These are phyloP conservation scores for Chamaecrista fasciculata DNA, from an alignment of 306 rosid genomes.

Conservation along the genomic window DNA sequence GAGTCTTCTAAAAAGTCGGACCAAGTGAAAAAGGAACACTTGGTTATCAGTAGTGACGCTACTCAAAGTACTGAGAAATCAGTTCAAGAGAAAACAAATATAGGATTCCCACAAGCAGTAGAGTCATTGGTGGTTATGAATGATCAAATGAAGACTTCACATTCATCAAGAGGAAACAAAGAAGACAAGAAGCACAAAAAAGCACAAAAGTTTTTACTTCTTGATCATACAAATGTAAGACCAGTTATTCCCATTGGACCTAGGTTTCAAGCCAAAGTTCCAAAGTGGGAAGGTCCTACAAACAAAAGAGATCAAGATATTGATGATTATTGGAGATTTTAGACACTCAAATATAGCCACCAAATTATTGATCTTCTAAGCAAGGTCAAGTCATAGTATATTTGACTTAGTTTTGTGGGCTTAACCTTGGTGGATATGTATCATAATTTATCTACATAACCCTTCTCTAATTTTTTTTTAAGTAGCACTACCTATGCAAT, in stretches of 20 bases:
- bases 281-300: constrained; percentile 29
- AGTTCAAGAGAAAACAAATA: constrained; percentile 3
- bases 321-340: constrained; percentile 33
- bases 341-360: constrained; percentile 35
- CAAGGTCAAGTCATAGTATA: too few relatives aligned
- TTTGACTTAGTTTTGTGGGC: too few relatives aligned
- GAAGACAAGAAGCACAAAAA: constrained; percentile 14
- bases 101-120: background rate
- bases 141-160: background rate
- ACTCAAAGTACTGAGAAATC: background rate
- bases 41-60: background rate
- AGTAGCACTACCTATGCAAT: too few relatives aligned
- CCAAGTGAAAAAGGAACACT: background rate
- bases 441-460: too few relatives aligned
- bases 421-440: too few relatives aligned
- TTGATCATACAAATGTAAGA: background rate
- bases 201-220: background rate
- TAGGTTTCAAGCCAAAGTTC: constrained; percentile 46
- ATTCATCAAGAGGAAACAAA: background rate
- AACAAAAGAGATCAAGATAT: background rate
- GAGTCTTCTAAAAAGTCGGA: constrained; percentile 21
- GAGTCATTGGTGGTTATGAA: constrained; percentile 9
- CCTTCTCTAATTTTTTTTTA: too few relatives aligned
- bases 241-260: constrained; percentile 46
- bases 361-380: too few relatives aligned